Conservation (phyloP, 768 basidiomycete species). For the Lactarius hatsudake region DNA sequence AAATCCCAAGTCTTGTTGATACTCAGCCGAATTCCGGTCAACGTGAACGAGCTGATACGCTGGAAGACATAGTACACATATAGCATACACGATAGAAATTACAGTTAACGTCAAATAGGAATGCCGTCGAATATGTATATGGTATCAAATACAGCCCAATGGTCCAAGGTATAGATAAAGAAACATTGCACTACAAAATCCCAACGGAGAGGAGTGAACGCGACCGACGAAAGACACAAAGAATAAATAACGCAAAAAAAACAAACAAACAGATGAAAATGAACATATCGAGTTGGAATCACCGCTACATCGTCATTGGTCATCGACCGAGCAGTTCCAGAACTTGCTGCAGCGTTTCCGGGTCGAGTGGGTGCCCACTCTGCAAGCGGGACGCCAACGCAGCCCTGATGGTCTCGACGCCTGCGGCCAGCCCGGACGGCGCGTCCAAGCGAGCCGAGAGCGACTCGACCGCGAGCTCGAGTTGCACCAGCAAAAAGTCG, state of each 20-base stretch:
- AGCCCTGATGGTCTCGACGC: conserved; percentile 12
- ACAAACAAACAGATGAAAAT: not conserved
- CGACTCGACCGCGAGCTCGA: conserved; percentile 60
- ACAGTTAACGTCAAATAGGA: conserved; percentile 18
- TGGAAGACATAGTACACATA: conserved; percentile 18
- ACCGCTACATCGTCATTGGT: not conserved
- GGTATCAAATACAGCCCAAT: conserved; percentile 25
- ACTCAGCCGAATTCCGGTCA: not conserved
- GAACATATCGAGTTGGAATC: not conserved
- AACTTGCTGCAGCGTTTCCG: conserved; percentile 19
- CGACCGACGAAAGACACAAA: not conserved
- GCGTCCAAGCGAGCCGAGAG: conserved; percentile 15
- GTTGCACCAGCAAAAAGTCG: conserved; percentile 69
- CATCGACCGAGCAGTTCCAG: conserved; percentile 18
- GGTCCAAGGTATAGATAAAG: conserved; percentile 24
- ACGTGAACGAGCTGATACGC: not conserved
- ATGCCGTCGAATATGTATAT: conserved; percentile 21
- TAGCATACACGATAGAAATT: conserved; percentile 25
- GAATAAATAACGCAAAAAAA: conserved; percentile 20
- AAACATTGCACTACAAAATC: conserved; percentile 20
- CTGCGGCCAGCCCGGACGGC: not conserved
- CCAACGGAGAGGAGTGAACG: conserved; percentile 3
- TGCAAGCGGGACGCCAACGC: conserved; percentile 8
- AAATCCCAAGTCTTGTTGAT: not conserved
- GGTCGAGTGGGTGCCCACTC: conserved; percentile 20